Evolutionary conservation across 2,329 filamentous ascomycete species (phyloP).

Genomic region (Pseudopyricularia cyperi): DNA sequence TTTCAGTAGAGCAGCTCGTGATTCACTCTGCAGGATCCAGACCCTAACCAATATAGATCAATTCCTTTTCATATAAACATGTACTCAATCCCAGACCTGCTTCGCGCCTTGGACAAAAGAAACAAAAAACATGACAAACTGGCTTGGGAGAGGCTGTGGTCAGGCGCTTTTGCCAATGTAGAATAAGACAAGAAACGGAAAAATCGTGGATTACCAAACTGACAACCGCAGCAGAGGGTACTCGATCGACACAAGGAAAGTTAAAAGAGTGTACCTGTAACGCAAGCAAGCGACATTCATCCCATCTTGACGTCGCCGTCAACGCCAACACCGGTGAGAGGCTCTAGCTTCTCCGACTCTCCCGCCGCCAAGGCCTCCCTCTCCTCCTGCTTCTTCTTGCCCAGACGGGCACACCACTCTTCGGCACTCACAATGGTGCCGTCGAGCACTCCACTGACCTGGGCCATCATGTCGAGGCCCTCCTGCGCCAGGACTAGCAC

Average conservation of each 20-base stretch:
- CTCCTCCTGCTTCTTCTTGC: slow-evolving; percentile 28
- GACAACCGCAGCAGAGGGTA: neutral
- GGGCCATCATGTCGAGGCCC: slow-evolving; percentile 85
- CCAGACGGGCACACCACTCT: slow-evolving; percentile 74
- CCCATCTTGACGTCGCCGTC: slow-evolving; percentile 9
- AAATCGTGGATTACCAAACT: neutral
- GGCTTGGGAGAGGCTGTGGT: no score
- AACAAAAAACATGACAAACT: no score
- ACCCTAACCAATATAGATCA: no score
- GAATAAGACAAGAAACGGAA: neutral
- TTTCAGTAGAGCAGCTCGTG: no score
- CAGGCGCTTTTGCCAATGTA: neutral
- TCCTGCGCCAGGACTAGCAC: slow-evolving; percentile 81
- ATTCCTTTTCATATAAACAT: no score
- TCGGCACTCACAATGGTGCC: slow-evolving; percentile 85
- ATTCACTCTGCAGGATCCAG: no score
- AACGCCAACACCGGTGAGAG: slow-evolving; percentile 1
- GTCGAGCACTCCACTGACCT: slow-evolving; percentile 78
- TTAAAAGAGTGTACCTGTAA: neutral
- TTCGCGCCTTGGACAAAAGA: no score
- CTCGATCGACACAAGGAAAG: neutral
- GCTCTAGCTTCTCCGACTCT: neutral
- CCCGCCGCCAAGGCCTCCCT: slow-evolving; percentile 11
- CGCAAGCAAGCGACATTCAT: neutral
- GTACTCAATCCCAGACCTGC: no score